These are phyloP conservation scores for Bipolaris gigantea DNA, from an alignment of 2,329 filamentous ascomycete genomes.

Conservation along the genomic window DNA sequence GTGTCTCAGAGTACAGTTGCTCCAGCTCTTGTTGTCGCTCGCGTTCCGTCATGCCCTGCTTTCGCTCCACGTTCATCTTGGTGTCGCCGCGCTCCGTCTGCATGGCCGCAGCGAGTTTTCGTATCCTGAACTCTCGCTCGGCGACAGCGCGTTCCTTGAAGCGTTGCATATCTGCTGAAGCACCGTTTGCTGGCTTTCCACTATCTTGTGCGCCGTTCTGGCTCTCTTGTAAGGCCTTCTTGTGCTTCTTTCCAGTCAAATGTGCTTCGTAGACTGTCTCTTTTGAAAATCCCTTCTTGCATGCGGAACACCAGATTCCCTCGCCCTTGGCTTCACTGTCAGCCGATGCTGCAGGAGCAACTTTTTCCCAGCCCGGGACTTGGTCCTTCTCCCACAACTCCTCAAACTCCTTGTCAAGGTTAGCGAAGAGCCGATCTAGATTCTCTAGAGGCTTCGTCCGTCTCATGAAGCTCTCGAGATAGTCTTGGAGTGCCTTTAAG, in stretches of 20 bases:
- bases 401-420: constrained; percentile 83
- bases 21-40: constrained; percentile 94
- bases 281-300: constrained; percentile 93
- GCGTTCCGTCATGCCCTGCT: constrained; percentile 95
- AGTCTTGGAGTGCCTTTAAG: constrained; percentile 74
- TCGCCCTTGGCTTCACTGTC: constrained; percentile 60
- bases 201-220: constrained; percentile 31
- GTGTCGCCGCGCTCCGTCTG: constrained; percentile 87
- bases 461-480: constrained; percentile 86
- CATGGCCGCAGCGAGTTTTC: constrained; percentile 78
- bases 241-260: constrained; percentile 87
- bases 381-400: constrained; percentile 78
- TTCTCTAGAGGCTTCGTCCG: constrained; percentile 85
- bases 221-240: constrained; percentile 71
- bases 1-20: constrained; percentile 70
- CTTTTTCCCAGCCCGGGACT: constrained; percentile 75
- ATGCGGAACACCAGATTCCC: constrained; percentile 86
- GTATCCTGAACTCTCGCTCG: constrained; percentile 82
- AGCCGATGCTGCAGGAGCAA: constrained; percentile 42
- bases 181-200: constrained; percentile 22
- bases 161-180: constrained; percentile 26
- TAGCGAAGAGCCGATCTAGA: constrained; percentile 72
- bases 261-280: constrained; percentile 92
- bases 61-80: constrained; percentile 90
- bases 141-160: constrained; percentile 90